Conservation (phyloP, 352 stramenopile species). For the Pythium sukuiense region DNA sequence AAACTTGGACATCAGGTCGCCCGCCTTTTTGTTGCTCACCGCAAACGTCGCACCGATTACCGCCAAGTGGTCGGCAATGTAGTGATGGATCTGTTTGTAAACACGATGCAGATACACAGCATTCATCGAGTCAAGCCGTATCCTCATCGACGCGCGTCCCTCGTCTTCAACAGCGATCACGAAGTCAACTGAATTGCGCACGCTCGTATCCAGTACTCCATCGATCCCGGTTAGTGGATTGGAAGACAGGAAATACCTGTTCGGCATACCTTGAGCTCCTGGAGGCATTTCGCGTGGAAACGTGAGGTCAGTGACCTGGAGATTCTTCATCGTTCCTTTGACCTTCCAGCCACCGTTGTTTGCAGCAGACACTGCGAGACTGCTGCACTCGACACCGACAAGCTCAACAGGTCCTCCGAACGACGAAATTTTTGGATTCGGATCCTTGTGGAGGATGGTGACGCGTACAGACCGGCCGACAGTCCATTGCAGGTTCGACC, state of each 20-base stretch:
- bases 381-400: constrained; percentile 23
- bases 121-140: constrained; percentile 77
- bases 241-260: constrained; percentile 72
- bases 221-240: constrained; percentile 40
- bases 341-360: constrained; percentile 26
- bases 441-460: constrained; percentile 30
- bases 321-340: constrained; percentile 68
- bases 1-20: constrained; percentile 21
- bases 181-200: constrained; percentile 70
- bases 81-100: constrained; percentile 87
- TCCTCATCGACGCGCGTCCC: constrained; percentile 7
- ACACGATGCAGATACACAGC: constrained; percentile 84
- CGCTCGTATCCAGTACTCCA: constrained; percentile 23
- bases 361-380: constrained; percentile 12
- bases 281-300: constrained; percentile 37
- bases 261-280: constrained; percentile 41
- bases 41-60: neutral
- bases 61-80: constrained; percentile 56
- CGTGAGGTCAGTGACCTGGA: constrained; percentile 71
- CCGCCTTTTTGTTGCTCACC: constrained; percentile 11
- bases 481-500: constrained; percentile 22
- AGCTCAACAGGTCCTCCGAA: constrained; percentile 22
- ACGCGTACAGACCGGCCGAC: constrained; percentile 26
- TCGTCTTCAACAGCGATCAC: neutral
- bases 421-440: constrained; percentile 12